Conservation (phyloP, 1,284 basidiomycete species). For the Omphalotus olearius region DNA sequence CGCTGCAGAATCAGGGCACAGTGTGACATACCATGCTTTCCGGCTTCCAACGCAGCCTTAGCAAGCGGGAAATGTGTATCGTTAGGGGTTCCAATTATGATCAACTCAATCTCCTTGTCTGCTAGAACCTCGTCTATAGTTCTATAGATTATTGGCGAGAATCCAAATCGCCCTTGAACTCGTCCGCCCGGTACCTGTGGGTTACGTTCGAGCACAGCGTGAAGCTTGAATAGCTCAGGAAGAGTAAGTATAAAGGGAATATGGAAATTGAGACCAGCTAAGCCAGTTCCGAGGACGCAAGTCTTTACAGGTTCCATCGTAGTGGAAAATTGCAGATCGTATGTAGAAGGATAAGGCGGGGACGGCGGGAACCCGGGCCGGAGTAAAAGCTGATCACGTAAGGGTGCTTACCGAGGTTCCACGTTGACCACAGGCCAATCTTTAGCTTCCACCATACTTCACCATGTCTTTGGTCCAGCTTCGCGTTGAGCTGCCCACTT, state of each 20-base stretch:
- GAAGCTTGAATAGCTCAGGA: constrained; percentile 69
- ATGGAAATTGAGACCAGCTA: constrained; percentile 76
- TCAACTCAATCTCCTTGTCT: constrained; percentile 60
- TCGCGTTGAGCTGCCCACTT: constrained; percentile 70
- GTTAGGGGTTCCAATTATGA: constrained; percentile 77
- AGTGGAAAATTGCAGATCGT: too few relatives aligned
- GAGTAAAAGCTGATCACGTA: too few relatives aligned
- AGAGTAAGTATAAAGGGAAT: constrained; percentile 73
- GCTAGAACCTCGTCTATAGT: constrained; percentile 52
- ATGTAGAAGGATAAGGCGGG: too few relatives aligned
- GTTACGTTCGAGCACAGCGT: constrained; percentile 64
- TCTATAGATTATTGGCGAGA: constrained; percentile 46
- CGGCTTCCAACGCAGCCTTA: constrained; percentile 63
- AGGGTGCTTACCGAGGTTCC: too few relatives aligned
- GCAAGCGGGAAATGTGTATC: constrained; percentile 73
- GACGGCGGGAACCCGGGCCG: too few relatives aligned
- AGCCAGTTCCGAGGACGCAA: constrained; percentile 73
- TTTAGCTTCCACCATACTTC: too few relatives aligned
- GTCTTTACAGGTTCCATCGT: constrained; percentile 51
- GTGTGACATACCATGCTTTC: constrained; percentile 65
- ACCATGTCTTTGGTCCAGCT: constrained; percentile 21
- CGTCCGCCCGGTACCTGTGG: constrained; percentile 57
- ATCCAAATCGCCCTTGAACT: constrained; percentile 57
- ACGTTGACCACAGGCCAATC: too few relatives aligned
- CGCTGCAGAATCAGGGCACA: neutral